Evolutionary conservation across 1,139 yeast species (phyloP).

Genomic region (Debaryomyces coudertii): DNA sequence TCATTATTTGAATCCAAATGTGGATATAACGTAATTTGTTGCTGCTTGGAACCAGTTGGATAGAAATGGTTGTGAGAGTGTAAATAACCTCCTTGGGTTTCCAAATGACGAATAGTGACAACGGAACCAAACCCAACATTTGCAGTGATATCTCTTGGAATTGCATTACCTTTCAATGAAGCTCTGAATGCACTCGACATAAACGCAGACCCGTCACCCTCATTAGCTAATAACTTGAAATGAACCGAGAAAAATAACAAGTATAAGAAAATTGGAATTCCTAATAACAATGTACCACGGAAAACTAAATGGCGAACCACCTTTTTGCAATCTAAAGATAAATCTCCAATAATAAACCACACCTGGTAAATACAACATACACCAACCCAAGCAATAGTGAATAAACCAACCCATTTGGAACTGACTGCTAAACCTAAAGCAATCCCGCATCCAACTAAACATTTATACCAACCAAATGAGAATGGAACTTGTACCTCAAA

Average conservation of each 20-base stretch:
- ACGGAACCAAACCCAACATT: slow-evolving; percentile 87
- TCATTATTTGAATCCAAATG: slow-evolving; percentile 87
- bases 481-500: slow-evolving; percentile 82
- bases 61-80: slow-evolving; percentile 89
- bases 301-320: slow-evolving; percentile 55
- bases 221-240: slow-evolving; percentile 66
- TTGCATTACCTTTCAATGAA: slow-evolving; percentile 65
- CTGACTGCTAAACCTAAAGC: slow-evolving; percentile 86
- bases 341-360: slow-evolving; percentile 90
- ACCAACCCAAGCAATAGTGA: slow-evolving; percentile 94
- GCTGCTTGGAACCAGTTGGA: slow-evolving; percentile 93
- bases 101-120: slow-evolving; percentile 76
- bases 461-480: slow-evolving; percentile 66
- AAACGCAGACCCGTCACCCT: slow-evolving; percentile 89
- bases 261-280: slow-evolving; percentile 71
- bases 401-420: slow-evolving; percentile 96
- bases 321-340: slow-evolving; percentile 56
- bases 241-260: slow-evolving; percentile 77
- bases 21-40: slow-evolving; percentile 90
- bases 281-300: slow-evolving; percentile 65
- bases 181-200: slow-evolving; percentile 90
- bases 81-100: slow-evolving; percentile 91
- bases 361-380: slow-evolving; percentile 69
- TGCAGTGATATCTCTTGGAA: slow-evolving; percentile 73
- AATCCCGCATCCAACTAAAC: slow-evolving; percentile 73